A percentile compares a stretch with the other conserved stretches of the same genome.
Conservation (phyloP, 352 stramenopile species). For the Pythium coloratum region DNA sequence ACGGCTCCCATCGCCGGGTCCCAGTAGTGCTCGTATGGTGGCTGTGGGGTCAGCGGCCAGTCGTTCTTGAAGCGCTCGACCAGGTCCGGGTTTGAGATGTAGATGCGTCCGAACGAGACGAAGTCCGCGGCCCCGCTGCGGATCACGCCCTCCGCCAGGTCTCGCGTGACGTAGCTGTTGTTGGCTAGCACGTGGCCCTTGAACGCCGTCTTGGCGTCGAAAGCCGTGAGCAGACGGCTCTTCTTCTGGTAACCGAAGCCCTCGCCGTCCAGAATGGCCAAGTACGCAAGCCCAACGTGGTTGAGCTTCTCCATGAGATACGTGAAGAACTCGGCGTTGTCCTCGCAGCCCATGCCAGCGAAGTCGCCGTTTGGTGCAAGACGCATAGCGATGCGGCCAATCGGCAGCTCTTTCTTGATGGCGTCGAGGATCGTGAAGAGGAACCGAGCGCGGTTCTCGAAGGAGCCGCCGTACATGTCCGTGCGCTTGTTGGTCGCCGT, state of each 20-base stretch:
- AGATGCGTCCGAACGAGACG: slow-evolving; percentile 36
- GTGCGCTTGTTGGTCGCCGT: slow-evolving; percentile 55
- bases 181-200: slow-evolving; percentile 42
- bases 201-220: slow-evolving; percentile 34
- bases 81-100: slow-evolving; percentile 46
- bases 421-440: slow-evolving; percentile 50
- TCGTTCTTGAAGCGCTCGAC: slow-evolving; percentile 28
- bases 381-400: slow-evolving; percentile 12
- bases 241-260: slow-evolving; percentile 48
- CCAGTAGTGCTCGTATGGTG: slow-evolving; percentile 4
- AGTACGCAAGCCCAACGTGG: slow-evolving; percentile 37
- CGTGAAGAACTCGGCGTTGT: slow-evolving; percentile 42
- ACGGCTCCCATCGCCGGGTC: not conserved
- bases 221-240: slow-evolving; percentile 24
- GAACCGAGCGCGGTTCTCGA: slow-evolving; percentile 64
- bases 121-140: slow-evolving; percentile 24
- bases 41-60: slow-evolving; percentile 30
- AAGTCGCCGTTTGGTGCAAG: slow-evolving; percentile 37
- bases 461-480: slow-evolving; percentile 66
- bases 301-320: slow-evolving; percentile 37
- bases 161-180: slow-evolving; percentile 34
- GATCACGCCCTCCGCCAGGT: slow-evolving; percentile 25
- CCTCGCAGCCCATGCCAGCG: slow-evolving; percentile 37
- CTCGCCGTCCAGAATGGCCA: slow-evolving; percentile 49
- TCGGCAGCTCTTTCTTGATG: slow-evolving; percentile 8